These are phyloP conservation scores for Blastomyces parvus DNA, from an alignment of 2,329 filamentous ascomycete species.

Conservation along the genomic window DNA sequence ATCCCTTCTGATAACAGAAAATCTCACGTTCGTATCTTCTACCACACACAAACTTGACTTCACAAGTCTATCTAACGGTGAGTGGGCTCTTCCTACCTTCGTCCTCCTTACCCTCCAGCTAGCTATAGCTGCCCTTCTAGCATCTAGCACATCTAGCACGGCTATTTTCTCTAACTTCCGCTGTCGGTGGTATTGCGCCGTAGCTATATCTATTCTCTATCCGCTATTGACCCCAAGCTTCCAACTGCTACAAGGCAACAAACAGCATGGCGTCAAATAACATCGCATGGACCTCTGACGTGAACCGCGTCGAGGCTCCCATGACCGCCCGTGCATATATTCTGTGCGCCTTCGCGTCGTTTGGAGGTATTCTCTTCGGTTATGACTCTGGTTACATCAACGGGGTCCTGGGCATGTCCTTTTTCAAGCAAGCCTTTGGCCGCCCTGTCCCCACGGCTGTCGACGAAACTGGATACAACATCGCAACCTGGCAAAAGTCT, in stretches of 20 bases:
- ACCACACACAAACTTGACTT: not conserved
- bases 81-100: not conserved
- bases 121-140: not conserved
- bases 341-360: slow-evolving; percentile 60
- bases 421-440: slow-evolving; percentile 21
- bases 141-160: not conserved
- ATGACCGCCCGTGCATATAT: slow-evolving; percentile 60
- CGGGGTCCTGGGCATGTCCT: slow-evolving; percentile 33
- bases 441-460: slow-evolving; percentile 8
- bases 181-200: not conserved
- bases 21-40: not conserved
- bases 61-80: not conserved
- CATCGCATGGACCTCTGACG: slow-evolving; percentile 35
- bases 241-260: not conserved
- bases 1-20: not conserved
- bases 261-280: slow-evolving; percentile 3
- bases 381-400: slow-evolving; percentile 36
- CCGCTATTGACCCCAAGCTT: not conserved
- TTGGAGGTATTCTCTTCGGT: slow-evolving; percentile 46
- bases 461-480: slow-evolving; percentile 14
- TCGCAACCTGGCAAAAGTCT: slow-evolving; percentile 39
- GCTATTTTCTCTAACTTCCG: not conserved
- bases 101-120: not conserved
- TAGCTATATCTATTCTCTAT: not conserved
- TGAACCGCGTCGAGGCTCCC: slow-evolving; percentile 56